Evolutionary conservation across 495 filamentous ascomycete genomes (phyloP), one percentile per base, ranked within the genome.

Genomic region (Sporormia fimetaria): DNA sequence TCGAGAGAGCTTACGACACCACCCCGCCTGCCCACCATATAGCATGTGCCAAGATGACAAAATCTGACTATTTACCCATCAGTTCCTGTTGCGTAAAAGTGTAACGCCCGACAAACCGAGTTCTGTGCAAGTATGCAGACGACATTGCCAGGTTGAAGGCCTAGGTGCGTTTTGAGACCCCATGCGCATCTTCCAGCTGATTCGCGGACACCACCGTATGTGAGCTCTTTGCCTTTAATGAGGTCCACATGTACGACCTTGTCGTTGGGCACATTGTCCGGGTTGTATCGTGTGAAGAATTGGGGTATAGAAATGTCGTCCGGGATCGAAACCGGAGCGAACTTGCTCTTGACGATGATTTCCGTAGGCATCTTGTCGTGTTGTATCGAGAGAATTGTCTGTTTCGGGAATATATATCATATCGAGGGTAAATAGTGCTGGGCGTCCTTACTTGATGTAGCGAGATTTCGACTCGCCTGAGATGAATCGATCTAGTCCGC

Each of bases 181-280:
- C 32, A 37, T 5, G 40, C 24, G 11, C 31, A 33, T 34, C 20
- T 50, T 9, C 22, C 40, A 27, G 40, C 40, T 8, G 15, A 33
- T 11, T 44, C 36, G 20, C 47, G 25, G 8, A 50, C 18, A 8
- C 40, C 41, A 10, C 40, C 40, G 32, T 50, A 44, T 23, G 47
- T 44, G 11, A 50, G 14, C 20, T 36, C 26, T 21, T 32, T 33
- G 21, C 41, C 40, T 24, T 14, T 34, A 9, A 34, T 6, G 15
- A 33, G n/a, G 27, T 50, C 47, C 12, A 44, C 47, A 22, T 35
- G 32, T 16, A 50, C 35, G 16, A 50, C 35, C 21, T 50, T 50
- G 26, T 43, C 33, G n/a, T 27, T 2, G 11, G 9, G n/a, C 4
- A 44, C 39, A 27, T 44, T 34, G 18, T 50, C 40, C 10, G 47